Conservation (phyloP, 352 stramenopile genomes). For the Pelagophyceae sp. region DNA sequence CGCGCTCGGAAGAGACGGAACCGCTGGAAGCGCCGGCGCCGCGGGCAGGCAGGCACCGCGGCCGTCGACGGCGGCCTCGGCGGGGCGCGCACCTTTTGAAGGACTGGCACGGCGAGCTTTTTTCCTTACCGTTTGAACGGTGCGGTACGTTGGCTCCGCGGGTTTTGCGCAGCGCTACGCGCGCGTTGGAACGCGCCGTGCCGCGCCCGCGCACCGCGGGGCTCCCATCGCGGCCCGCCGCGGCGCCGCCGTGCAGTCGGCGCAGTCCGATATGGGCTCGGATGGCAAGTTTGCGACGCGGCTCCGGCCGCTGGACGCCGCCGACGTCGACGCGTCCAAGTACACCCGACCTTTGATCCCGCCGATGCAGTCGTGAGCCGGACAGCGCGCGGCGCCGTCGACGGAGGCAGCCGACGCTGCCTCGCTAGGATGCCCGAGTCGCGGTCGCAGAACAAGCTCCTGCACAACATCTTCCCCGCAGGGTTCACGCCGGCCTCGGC, state of each 20-base stretch:
- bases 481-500: neutral
- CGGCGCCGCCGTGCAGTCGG: neutral
- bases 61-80: too few species aligned
- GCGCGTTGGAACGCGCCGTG: neutral
- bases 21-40: too few species aligned
- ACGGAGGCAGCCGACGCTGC: neutral
- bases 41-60: too few species aligned
- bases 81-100: too few species aligned
- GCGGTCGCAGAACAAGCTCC: neutral
- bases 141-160: too few species aligned
- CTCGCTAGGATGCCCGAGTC: neutral
- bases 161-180: too few species aligned
- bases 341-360: too few species aligned
- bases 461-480: neutral
- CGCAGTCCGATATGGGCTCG: too few species aligned
- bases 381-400: neutral
- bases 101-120: too few species aligned
- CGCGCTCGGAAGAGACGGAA: too few species aligned
- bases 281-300: neutral
- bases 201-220: neutral
- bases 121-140: too few species aligned
- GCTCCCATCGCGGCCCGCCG: neutral
- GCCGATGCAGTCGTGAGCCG: neutral
- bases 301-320: neutral
- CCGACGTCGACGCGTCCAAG: neutral